Percentiles rank a stretch among this genome's conserved stretches.
Evolutionary conservation across 768 basidiomycete genomes (phyloP).

Genomic region (Leccinum obscurum): DNA sequence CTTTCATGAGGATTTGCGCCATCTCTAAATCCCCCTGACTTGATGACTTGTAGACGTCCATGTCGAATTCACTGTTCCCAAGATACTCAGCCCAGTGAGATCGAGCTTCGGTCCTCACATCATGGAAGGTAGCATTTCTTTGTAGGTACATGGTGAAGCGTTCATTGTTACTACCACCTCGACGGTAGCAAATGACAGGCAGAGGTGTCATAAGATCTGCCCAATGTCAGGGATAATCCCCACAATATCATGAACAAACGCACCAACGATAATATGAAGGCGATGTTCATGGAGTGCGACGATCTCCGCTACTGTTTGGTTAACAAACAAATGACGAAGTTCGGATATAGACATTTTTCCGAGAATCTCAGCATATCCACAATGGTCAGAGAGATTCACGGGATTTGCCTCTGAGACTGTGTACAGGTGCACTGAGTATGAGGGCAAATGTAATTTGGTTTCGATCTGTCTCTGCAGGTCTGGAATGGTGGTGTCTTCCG

Average conservation of each 20-base stretch:
- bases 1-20: neutral
- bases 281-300: neutral
- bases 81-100: neutral
- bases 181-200: neutral
- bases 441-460: no score
- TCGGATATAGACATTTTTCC: no score
- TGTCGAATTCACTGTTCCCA: neutral
- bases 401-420: no score
- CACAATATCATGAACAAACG: neutral
- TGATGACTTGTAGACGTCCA: no score
- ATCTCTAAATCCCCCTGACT: no score
- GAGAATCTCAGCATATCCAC: neutral
- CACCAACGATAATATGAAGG: neutral
- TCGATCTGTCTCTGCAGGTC: no score
- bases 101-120: neutral
- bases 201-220: neutral
- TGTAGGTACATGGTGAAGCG: neutral
- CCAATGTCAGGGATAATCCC: neutral
- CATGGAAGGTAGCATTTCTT: neutral
- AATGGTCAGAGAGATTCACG: no score
- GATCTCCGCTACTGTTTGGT: neutral
- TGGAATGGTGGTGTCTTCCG: no score
- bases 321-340: no score
- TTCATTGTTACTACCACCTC: no score
- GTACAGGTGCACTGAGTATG: no score